These are phyloP conservation scores for Pseudozyma sp. DNA, from an alignment of 1,284 basidiomycete genomes.

Conservation along the genomic window DNA sequence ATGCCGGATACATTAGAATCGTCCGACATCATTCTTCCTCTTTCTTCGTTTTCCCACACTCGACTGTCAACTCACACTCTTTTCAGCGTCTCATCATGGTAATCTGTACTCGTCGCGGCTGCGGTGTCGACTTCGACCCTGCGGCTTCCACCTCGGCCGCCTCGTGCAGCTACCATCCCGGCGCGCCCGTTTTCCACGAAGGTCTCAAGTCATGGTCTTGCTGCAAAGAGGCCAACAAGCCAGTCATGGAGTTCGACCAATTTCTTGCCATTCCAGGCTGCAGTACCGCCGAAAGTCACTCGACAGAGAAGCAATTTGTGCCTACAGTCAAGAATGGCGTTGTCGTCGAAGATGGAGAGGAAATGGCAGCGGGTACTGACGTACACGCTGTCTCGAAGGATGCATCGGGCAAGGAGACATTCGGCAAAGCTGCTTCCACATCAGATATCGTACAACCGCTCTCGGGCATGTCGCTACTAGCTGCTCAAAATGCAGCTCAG, in stretches of 20 bases:
- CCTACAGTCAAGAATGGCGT: slow-evolving; percentile 43
- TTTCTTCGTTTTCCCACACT: background rate
- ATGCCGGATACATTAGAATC: slow-evolving; percentile 3
- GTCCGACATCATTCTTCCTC: slow-evolving; percentile 24
- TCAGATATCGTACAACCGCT: slow-evolving; percentile 35
- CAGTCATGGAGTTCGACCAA: slow-evolving; percentile 68
- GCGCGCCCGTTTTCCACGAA: slow-evolving; percentile 68
- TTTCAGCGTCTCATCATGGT: slow-evolving; percentile 41
- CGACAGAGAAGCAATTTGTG: slow-evolving; percentile 52
- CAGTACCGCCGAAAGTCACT: slow-evolving; percentile 46
- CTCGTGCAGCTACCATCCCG: slow-evolving; percentile 63
- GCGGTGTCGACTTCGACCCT: slow-evolving; percentile 59
- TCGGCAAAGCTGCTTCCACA: slow-evolving; percentile 14
- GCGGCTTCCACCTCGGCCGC: slow-evolving; percentile 15
- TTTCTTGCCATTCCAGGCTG: slow-evolving; percentile 65
- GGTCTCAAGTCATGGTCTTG: slow-evolving; percentile 68
- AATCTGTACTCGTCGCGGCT: slow-evolving; percentile 64
- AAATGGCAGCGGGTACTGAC: slow-evolving; percentile 9
- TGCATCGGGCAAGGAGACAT: slow-evolving; percentile 46
- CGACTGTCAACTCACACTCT: background rate
- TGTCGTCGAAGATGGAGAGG: slow-evolving; percentile 28
- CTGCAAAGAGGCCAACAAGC: slow-evolving; percentile 67
- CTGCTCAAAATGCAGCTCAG: slow-evolving; percentile 39
- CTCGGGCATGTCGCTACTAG: slow-evolving; percentile 39
- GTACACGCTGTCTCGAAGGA: slow-evolving; percentile 16